Evolutionary conservation across 2,329 filamentous ascomycete species (phyloP).

Genomic region (Trichothecium sympodiale): DNA sequence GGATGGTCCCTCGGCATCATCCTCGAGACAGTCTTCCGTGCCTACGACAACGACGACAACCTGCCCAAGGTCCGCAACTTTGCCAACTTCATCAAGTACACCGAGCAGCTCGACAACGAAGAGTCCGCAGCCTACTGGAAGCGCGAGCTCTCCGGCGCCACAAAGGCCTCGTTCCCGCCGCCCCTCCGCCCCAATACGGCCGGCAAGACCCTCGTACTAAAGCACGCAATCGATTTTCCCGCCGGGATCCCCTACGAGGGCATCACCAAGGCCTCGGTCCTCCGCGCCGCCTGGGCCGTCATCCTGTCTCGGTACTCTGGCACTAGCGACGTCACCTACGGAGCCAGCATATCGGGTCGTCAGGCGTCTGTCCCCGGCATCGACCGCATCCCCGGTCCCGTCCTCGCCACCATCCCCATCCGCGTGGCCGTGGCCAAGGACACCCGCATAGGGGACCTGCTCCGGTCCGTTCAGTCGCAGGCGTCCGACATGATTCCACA

Average conservation of each 20-base stretch:
- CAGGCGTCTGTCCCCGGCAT: constrained; percentile 8
- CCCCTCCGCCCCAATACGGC: too few relatives aligned
- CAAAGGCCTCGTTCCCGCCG: constrained; percentile 4
- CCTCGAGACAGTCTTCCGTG: constrained; percentile 1
- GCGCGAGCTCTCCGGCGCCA: constrained; percentile 1
- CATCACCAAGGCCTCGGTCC: background rate
- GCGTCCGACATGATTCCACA: constrained; percentile 5
- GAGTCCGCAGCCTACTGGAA: constrained; percentile 1
- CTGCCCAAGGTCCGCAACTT: constrained; percentile 17
- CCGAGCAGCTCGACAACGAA: constrained; percentile 17
- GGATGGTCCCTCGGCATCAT: constrained; percentile 8
- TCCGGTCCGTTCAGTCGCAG: constrained; percentile 11
- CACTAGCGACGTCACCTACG: background rate
- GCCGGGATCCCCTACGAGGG: background rate
- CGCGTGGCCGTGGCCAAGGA: constrained; percentile 14
- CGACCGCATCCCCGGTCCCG: constrained; percentile 10
- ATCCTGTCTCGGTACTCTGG: background rate
- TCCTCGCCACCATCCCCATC: constrained; percentile 12
- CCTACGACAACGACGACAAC: constrained; percentile 5
- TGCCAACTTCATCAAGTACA: constrained; percentile 29
- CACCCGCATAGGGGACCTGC: constrained; percentile 21
- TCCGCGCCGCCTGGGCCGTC: background rate
- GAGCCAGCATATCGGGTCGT: background rate
- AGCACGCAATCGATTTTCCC: background rate
- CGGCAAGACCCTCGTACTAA: background rate